These are phyloP conservation scores for Tricholoma bakamatsutake DNA, from an alignment of 768 basidiomycete species.

Conservation along the genomic window DNA sequence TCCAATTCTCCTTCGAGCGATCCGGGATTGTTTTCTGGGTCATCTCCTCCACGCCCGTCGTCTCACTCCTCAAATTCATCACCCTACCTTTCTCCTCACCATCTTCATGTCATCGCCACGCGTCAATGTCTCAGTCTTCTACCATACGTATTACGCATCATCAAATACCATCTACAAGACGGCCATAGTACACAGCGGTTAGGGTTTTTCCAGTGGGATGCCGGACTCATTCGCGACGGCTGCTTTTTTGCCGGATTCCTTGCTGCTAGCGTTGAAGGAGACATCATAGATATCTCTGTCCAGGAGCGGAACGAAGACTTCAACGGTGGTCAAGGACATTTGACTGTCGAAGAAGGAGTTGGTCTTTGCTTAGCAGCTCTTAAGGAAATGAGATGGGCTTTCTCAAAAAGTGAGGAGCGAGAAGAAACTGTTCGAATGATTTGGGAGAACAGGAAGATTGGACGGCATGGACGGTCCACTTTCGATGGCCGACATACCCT, in stretches of 20 bases:
- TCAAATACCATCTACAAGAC: slow-evolving; percentile 41
- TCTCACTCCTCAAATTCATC: slow-evolving; percentile 35
- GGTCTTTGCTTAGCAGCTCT: slow-evolving; percentile 67
- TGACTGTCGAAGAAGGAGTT: slow-evolving; percentile 39
- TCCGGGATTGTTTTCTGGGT: slow-evolving; percentile 33
- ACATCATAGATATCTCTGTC: slow-evolving; percentile 25
- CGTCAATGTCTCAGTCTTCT: slow-evolving; percentile 47
- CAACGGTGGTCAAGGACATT: slow-evolving; percentile 18
- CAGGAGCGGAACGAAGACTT: slow-evolving; percentile 30
- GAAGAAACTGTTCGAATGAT: slow-evolving; percentile 54
- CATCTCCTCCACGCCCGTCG: slow-evolving; percentile 42
- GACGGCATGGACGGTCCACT: slow-evolving; percentile 14
- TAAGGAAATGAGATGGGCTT: slow-evolving; percentile 79
- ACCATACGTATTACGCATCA: slow-evolving; percentile 43
- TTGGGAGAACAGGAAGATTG: slow-evolving; percentile 40
- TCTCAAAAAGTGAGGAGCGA: slow-evolving; percentile 68
- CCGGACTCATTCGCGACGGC: slow-evolving; percentile 82
- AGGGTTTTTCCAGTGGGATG: slow-evolving; percentile 78
- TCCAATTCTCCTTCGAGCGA: slow-evolving; percentile 10
- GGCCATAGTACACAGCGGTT: slow-evolving; percentile 24
- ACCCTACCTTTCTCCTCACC: slow-evolving; percentile 41
- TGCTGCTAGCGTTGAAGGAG: slow-evolving; percentile 56
- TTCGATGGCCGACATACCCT: slow-evolving; percentile 12
- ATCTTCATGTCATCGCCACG: slow-evolving; percentile 42
- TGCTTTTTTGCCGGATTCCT: slow-evolving; percentile 84